Evolutionary conservation across 2,329 filamentous ascomycete genomes (phyloP).

Genomic region (Alternaria triticina): DNA sequence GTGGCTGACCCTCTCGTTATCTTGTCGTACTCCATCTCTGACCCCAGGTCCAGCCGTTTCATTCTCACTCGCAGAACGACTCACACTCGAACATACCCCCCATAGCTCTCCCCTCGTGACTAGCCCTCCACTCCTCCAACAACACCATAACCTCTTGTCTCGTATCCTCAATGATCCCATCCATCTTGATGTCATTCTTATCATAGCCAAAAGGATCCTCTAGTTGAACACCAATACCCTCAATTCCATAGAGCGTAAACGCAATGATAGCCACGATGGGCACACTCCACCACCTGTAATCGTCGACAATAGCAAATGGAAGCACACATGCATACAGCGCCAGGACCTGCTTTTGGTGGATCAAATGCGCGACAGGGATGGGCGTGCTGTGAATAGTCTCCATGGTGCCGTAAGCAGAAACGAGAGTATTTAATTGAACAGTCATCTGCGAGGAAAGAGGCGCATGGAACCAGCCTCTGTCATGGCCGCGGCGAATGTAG

Average conservation of each 20-base stretch:
- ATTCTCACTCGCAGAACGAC: neutral
- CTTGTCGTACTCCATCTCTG: neutral
- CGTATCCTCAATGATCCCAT: conserved; percentile 68
- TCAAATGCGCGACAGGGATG: conserved; percentile 69
- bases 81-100: conserved; percentile 44
- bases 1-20: neutral
- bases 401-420: conserved; percentile 67
- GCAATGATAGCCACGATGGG: conserved; percentile 65
- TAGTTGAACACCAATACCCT: conserved; percentile 67
- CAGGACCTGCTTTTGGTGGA: conserved; percentile 69
- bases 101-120: conserved; percentile 35
- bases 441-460: conserved; percentile 65
- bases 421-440: conserved; percentile 62
- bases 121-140: conserved; percentile 63
- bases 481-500: conserved; percentile 64
- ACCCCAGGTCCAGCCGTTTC: neutral
- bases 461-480: conserved; percentile 65
- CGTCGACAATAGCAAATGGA: conserved; percentile 68
- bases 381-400: conserved; percentile 71
- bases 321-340: conserved; percentile 66
- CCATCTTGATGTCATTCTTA: conserved; percentile 72
- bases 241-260: conserved; percentile 70
- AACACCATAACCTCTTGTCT: conserved; percentile 64
- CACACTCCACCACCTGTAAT: conserved; percentile 68
- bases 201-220: conserved; percentile 72